Percentiles rank a stretch among this genome's conserved stretches.
Conservation (phyloP, 106 monocot genomes). For the Platanthera zijinensis region DNA sequence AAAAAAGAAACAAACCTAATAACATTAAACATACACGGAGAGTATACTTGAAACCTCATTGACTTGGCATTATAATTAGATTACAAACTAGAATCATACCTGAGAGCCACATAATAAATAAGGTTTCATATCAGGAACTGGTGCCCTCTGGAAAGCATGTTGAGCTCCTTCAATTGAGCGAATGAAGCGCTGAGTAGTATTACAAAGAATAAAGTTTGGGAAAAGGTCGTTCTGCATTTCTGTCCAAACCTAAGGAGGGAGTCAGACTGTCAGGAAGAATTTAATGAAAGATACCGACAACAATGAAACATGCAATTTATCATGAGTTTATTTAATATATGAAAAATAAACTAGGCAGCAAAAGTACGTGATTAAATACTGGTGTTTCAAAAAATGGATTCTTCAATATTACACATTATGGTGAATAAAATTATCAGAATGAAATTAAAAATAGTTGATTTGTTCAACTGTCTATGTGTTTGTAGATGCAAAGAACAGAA, state of each 20-base stretch:
- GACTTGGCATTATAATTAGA: not conserved
- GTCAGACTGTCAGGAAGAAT: not conserved
- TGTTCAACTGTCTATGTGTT: not conserved
- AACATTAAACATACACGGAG: not conserved
- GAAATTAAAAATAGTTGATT: not conserved
- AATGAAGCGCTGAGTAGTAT: conserved; percentile 93
- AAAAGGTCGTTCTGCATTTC: conserved; percentile 98
- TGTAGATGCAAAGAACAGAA: not conserved
- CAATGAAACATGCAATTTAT: not conserved
- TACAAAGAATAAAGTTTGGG: conserved; percentile 90
- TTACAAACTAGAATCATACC: conserved; percentile 31
- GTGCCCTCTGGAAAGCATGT: conserved; percentile 39
- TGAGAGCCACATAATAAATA: conserved; percentile 84
- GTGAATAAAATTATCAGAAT: not conserved
- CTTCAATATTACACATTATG: not conserved
- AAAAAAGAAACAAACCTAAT: not conserved
- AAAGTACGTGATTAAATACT: not conserved
- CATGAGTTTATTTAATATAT: not conserved
- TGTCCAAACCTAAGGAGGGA: conserved; percentile 57
- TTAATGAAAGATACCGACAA: not conserved
- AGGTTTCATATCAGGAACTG: conserved; percentile 40
- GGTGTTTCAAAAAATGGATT: not conserved
- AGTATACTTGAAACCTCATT: not conserved
- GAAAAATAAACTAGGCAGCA: not conserved
- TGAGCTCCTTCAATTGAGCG: conserved; percentile 50